A percentile compares a stretch with the other conserved stretches of the same genome.
phyloP scores from a whole-genome alignment of 2,329 filamentous ascomycete genomes.

The Alternaria ethzedia region DNA sequence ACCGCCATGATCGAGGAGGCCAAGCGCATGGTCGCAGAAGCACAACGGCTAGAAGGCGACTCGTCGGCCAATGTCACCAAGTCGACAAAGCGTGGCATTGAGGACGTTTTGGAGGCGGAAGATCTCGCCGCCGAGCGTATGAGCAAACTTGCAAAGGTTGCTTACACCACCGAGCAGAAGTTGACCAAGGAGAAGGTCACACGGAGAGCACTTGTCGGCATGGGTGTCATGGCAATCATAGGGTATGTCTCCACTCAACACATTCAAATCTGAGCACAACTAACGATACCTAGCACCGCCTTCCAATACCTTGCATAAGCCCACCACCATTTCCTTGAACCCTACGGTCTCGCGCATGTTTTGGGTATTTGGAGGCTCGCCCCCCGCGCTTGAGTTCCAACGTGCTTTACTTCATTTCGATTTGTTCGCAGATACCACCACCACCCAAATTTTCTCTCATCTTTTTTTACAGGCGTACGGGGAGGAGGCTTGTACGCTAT shows the following conservation, averaged over 20 bases:
- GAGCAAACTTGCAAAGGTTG: slow-evolving; percentile 74
- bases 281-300: slow-evolving; percentile 33
- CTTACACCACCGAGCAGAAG: slow-evolving; percentile 69
- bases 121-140: slow-evolving; percentile 58
- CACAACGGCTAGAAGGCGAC: slow-evolving; percentile 59
- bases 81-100: slow-evolving; percentile 49
- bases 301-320: slow-evolving; percentile 37
- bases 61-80: slow-evolving; percentile 22
- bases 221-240: slow-evolving; percentile 85
- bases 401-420: slow-evolving; percentile 7
- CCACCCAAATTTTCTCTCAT: slow-evolving; percentile 11
- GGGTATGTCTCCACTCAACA: slow-evolving; percentile 69
- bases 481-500: slow-evolving; percentile 8
- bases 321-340: background rate
- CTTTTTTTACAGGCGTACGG: slow-evolving; percentile 15
- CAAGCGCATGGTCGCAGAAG: slow-evolving; percentile 83
- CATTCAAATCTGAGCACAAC: slow-evolving; percentile 1
- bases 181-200: slow-evolving; percentile 85
- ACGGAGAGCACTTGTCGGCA: slow-evolving; percentile 82
- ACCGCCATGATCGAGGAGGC: slow-evolving; percentile 85
- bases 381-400: background rate
- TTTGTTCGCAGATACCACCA: slow-evolving; percentile 22
- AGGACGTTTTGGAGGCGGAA: slow-evolving; percentile 66
- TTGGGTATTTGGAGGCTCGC: slow-evolving; percentile 12
- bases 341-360: slow-evolving; percentile 9